Conservation (phyloP, 495 filamentous ascomycete genomes). For the Astrothelium subdiscretum region DNA sequence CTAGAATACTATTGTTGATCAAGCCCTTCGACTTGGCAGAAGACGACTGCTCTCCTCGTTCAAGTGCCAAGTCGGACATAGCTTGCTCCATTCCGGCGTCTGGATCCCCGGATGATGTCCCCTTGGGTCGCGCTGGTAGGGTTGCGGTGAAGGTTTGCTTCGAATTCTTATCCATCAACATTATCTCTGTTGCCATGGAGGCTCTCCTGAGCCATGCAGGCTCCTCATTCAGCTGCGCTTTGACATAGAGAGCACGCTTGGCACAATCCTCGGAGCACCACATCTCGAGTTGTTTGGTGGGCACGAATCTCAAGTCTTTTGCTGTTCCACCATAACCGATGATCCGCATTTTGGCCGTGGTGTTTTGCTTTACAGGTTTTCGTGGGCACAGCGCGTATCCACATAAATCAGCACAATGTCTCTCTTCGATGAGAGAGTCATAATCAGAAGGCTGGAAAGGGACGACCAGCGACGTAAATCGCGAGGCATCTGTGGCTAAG, state of each 20-base stretch:
- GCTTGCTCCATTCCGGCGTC: slow-evolving; percentile 17
- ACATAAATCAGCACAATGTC: slow-evolving; percentile 66
- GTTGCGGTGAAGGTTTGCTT: not conserved
- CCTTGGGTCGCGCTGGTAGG: slow-evolving; percentile 7
- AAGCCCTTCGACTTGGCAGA: slow-evolving; percentile 15
- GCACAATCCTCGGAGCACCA: slow-evolving; percentile 83
- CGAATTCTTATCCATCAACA: slow-evolving; percentile 21
- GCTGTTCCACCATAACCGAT: slow-evolving; percentile 37
- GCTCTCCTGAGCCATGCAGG: slow-evolving; percentile 63
- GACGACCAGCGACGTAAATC: slow-evolving; percentile 46
- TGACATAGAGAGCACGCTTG: slow-evolving; percentile 65
- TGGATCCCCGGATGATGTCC: slow-evolving; percentile 11
- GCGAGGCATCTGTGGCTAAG: slow-evolving; percentile 39
- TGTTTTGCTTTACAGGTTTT: slow-evolving; percentile 36
- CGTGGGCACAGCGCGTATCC: slow-evolving; percentile 70
- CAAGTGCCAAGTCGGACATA: slow-evolving; percentile 35
- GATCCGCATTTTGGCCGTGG: slow-evolving; percentile 37
- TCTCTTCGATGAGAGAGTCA: slow-evolving; percentile 73
- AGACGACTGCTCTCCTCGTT: slow-evolving; percentile 38
- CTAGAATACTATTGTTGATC: slow-evolving; percentile 35
- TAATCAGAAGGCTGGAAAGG: slow-evolving; percentile 81
- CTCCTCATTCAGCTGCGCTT: slow-evolving; percentile 69
- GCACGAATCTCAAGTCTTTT: slow-evolving; percentile 46
- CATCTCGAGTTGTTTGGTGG: slow-evolving; percentile 59
- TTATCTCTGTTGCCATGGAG: slow-evolving; percentile 20